These are phyloP conservation scores for Alternaria solani DNA, from an alignment of 2,329 filamentous ascomycete genomes.

Conservation along the genomic window DNA sequence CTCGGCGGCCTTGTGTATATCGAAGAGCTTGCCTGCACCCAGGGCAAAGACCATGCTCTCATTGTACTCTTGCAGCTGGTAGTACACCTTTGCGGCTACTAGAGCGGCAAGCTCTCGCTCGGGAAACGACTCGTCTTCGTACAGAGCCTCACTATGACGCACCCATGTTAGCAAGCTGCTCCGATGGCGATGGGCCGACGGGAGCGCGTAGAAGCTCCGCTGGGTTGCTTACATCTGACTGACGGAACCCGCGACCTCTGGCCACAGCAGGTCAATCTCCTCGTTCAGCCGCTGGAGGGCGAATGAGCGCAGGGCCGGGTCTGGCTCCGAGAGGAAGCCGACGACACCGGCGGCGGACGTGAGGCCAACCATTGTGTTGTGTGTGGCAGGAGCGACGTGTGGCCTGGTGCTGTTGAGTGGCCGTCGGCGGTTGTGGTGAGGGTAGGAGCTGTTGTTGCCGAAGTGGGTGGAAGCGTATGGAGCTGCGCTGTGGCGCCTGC, in stretches of 20 bases:
- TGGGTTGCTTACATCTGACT: constrained; percentile 80
- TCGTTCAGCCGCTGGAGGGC: constrained; percentile 94
- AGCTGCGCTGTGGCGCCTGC: constrained; percentile 48
- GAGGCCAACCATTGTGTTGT: constrained; percentile 79
- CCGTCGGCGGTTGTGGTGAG: constrained; percentile 32
- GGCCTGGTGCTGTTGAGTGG: constrained; percentile 20
- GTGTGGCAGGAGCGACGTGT: constrained; percentile 16
- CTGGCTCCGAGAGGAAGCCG: constrained; percentile 93
- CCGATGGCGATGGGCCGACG: background rate
- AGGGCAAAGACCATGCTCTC: constrained; percentile 99
- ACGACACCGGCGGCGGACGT: constrained; percentile 94
- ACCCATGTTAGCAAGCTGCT: constrained; percentile 35
- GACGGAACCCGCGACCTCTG: constrained; percentile 90
- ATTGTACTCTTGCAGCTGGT: constrained; percentile 97
- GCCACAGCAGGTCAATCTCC: constrained; percentile 97
- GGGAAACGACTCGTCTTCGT: constrained; percentile 94
- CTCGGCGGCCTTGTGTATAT: constrained; percentile 88
- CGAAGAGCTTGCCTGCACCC: constrained; percentile 92
- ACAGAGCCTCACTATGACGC: constrained; percentile 82
- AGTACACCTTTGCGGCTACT: constrained; percentile 97
- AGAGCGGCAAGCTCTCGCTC: constrained; percentile 93
- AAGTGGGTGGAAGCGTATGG: constrained; percentile 49
- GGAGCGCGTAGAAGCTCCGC: constrained; percentile 3
- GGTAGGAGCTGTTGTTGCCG: constrained; percentile 34
- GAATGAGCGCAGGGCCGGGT: constrained; percentile 92